Base-by-base conservation (phyloP, 2,329 filamentous ascomycete species). In the Davidsoniella eucalypti region DNA sequence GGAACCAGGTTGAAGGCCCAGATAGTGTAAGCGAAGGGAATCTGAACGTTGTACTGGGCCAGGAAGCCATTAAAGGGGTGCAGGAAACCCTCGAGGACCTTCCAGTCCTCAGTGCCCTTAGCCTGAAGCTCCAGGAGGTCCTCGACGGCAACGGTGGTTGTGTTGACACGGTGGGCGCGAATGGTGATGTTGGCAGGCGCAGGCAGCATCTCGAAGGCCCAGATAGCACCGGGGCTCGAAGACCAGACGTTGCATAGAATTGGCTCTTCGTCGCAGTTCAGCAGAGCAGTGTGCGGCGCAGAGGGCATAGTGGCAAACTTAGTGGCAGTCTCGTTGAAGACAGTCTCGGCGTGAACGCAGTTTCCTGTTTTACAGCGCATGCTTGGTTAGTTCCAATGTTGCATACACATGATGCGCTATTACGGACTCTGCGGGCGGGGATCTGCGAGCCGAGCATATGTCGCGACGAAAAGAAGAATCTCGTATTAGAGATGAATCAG, bases 171-270 rank as follows among this genome's bases (percentile, higher is more conserved):
- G 65, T 78, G 76, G 61, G 70, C 72, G 64, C 78, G 78, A 57
- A 84, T 70, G 50, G 80, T 75, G 56, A 82, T 70, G 29, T 75
- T 68, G 26, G 79, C 73, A 33, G 78, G 79, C 53, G 73, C 67
- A 54, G 83, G 78, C 54, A 82, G 72, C 63, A 84, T 65, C 56
- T 78, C 73, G 58, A 87, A 73, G 60, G 82, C 69, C 71, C 81
- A 82, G 55, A 88, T 63, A 55, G 68, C 69, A 47, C 80, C 80
- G 39, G 81, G 70, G 54, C 71, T 73, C 54, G 77, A 71, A 39
- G 77, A 77, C 82, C 82, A 87, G 54, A 70, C 66, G 65, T 84
- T 83, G 73, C 84, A 88, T 29, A 90, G 76, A 49, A 87, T 72
- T 49, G 76, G 76, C 64, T 88, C 73, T 58, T 76, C 65, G 54